phyloP scores from a whole-genome alignment of 768 basidiomycete species.

The Chiua virens region DNA sequence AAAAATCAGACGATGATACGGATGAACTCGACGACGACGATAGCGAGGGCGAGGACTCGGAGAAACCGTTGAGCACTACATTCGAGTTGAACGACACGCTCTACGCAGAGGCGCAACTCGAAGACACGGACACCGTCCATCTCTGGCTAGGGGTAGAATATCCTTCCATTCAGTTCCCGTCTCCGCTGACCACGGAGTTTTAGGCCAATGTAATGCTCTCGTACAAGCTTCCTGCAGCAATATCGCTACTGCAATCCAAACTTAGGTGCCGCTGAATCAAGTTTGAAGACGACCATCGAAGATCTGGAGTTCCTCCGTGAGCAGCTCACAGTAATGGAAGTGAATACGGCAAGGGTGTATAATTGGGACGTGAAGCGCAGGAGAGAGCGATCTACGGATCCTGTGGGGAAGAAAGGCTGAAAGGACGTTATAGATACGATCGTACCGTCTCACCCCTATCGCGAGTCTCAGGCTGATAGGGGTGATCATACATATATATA shows the following conservation, averaged over 20 bases:
- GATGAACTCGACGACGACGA: constrained; percentile 63
- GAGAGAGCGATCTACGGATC: constrained; percentile 37
- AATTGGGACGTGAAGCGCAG: constrained; percentile 77
- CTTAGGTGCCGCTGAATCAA: constrained; percentile 66
- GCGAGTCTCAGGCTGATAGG: no score
- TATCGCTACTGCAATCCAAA: constrained; percentile 72
- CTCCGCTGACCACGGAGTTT: not conserved
- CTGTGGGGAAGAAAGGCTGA: constrained; percentile 16
- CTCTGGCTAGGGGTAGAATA: constrained; percentile 91
- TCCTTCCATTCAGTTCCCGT: not conserved
- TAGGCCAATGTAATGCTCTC: constrained; percentile 98
- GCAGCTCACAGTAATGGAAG: constrained; percentile 95
- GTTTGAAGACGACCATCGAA: constrained; percentile 68
- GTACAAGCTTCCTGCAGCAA: constrained; percentile 81
- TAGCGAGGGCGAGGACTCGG: constrained; percentile 32
- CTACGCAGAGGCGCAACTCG: constrained; percentile 86
- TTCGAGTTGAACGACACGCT: constrained; percentile 97
- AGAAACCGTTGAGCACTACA: constrained; percentile 70
- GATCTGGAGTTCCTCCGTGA: constrained; percentile 93
- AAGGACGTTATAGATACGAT: no score
- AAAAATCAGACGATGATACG: constrained; percentile 30
- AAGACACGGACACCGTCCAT: constrained; percentile 86
- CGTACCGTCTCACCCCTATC: no score
- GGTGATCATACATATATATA: no score
- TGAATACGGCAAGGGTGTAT: constrained; percentile 91